Base-by-base conservation (phyloP, 2,329 filamentous ascomycete species). In the Cordyceps pruinosa region DNA sequence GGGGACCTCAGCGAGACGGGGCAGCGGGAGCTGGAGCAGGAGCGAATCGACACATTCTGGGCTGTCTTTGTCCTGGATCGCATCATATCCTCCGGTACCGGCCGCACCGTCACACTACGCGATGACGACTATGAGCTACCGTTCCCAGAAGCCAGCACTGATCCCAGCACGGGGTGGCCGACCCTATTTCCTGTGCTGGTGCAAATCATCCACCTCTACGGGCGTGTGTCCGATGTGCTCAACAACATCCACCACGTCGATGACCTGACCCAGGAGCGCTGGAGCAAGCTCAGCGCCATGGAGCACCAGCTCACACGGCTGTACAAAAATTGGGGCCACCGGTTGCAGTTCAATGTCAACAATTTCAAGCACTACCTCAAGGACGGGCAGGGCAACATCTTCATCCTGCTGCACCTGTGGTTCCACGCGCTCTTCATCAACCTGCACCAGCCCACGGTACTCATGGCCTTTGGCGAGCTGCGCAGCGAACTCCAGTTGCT, bases 291-390 rank as follows among this genome's bases (percentile, higher is more conserved):
- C 6, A 81, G 81, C 12, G 80, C 82, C n/a, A 89, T 95, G 83
- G 90, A 95, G 69, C 85, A 82, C 58, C 87, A 93, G 61, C 75
- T 96, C 46, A 95, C 89, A 0, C 77, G 73, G 56, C 74, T 83
- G 9, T 81, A 95, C 66, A 89, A 93, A 68, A 83, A 81, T 52
- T 81, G 93, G 64, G 89, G 91, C 41, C 77, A 81, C 3, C 84
- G 82, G 47, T 77, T 96, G 9, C 87, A 91, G 67, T 96, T 96
- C 72, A 91, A 92, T 67, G 89, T 88, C 9, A 77, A 84, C 65
- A 95, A 95, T 70, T 96, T 96, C 68, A 89, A 91, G 69, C 83
- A 88, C 35, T 94, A 95, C 66, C 85, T 92, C 44, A 87, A 87
- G 65, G 80, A 83, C 46, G 88, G 89, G 10, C 88, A 95, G 68